Conservation (phyloP, 495 filamentous ascomycete genomes). For the Aspergillus steynii region DNA sequence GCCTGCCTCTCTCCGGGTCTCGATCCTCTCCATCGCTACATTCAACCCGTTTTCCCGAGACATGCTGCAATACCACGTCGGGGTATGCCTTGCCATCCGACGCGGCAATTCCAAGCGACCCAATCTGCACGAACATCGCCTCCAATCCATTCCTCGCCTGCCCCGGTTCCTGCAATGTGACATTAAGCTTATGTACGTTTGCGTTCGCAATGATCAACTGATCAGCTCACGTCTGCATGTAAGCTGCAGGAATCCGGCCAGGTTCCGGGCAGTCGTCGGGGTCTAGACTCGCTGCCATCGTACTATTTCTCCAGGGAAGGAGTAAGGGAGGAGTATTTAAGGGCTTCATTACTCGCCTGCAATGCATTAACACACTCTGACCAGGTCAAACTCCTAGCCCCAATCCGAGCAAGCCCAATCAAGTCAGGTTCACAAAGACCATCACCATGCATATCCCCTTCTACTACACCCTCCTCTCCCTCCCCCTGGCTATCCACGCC, state of each 20-base stretch:
- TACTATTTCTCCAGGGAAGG: not conserved
- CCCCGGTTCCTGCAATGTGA: not conserved
- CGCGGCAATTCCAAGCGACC: not conserved
- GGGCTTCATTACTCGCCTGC: not conserved
- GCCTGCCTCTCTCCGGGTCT: not conserved
- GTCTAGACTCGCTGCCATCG: not conserved
- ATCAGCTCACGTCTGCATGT: not conserved
- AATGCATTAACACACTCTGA: not conserved
- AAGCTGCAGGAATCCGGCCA: not conserved
- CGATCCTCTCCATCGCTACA: not conserved
- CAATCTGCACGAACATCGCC: not conserved
- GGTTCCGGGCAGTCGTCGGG: not conserved
- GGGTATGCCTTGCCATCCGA: not conserved
- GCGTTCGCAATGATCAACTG: not conserved
- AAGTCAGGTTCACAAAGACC: not conserved
- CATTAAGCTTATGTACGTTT: not conserved
- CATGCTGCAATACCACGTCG: conserved; percentile 2
- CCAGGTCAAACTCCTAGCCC: not conserved
- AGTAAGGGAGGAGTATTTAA: not conserved
- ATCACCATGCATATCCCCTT: not conserved
- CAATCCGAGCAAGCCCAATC: not conserved
- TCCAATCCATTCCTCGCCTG: not conserved
- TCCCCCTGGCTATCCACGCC: not conserved
- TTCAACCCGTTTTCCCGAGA: not conserved
- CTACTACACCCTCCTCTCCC: not conserved